These are phyloP conservation scores for Solanum pinnatisectum DNA, from an alignment of 257 asterid species.

Conservation along the genomic window DNA sequence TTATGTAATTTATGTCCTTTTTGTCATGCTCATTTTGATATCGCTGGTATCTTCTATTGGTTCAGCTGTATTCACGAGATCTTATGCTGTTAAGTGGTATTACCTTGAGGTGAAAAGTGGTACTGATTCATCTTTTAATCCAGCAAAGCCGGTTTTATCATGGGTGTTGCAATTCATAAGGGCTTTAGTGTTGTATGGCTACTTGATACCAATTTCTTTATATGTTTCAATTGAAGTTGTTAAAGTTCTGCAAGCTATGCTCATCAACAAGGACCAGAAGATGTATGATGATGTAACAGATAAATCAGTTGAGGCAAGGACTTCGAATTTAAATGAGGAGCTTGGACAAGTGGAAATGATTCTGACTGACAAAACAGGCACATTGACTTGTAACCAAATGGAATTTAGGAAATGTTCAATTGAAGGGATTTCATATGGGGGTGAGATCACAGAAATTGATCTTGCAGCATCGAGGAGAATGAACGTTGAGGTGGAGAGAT, in stretches of 20 bases:
- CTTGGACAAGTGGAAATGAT: constrained; percentile 87
- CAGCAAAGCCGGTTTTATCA: constrained; percentile 38
- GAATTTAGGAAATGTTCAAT: constrained; percentile 93
- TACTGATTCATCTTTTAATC: constrained; percentile 38
- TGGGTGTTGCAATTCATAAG: constrained; percentile 69
- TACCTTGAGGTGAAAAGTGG: constrained; percentile 56
- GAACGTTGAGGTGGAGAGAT: constrained; percentile 45
- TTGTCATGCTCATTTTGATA: constrained; percentile 53
- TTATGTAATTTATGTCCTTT: constrained; percentile 77
- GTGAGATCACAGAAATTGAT: constrained; percentile 75
- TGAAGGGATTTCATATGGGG: constrained; percentile 74
- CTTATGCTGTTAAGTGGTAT: constrained; percentile 73
- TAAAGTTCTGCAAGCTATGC: constrained; percentile 81
- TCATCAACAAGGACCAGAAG: constrained; percentile 67
- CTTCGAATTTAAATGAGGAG: constrained; percentile 90
- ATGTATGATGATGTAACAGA: constrained; percentile 88
- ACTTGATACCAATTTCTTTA: constrained; percentile 87
- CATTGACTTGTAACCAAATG: constrained; percentile 94
- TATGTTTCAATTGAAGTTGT: constrained; percentile 91
- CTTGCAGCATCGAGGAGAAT: constrained; percentile 85
- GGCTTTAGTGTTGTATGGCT: constrained; percentile 84
- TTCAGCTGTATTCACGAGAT: constrained; percentile 59
- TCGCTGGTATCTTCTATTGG: constrained; percentile 72
- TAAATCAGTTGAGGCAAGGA: constrained; percentile 87
- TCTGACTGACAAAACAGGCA: constrained; percentile 92